Percentiles rank a stretch among this genome's conserved stretches.
phyloP scores from a whole-genome alignment of 2,329 filamentous ascomycete species.

The Penicillium sp. region DNA sequence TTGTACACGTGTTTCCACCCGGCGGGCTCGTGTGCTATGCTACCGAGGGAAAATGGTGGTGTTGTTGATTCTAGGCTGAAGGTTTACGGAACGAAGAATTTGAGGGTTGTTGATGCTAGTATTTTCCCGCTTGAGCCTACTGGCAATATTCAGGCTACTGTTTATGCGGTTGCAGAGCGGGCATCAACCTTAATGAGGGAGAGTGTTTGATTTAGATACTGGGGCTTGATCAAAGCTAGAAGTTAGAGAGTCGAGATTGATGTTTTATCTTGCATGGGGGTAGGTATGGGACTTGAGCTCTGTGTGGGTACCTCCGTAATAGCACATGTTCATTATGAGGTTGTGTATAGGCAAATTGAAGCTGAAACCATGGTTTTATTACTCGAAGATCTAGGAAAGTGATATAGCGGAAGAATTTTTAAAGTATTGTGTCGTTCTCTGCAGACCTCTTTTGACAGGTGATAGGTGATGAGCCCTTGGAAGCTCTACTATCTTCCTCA shows the following conservation, averaged over 20 bases:
- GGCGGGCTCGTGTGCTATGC: constrained; percentile 35
- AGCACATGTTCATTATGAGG: background rate
- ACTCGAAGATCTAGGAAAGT: background rate
- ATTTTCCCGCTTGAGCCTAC: constrained; percentile 36
- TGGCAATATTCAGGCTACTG: constrained; percentile 37
- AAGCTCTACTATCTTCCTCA: background rate
- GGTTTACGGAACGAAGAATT: constrained; percentile 31
- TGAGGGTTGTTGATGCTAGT: constrained; percentile 38
- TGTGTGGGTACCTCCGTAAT: background rate
- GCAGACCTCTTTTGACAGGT: background rate
- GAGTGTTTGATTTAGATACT: no score
- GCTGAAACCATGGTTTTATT: background rate
- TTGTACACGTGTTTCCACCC: constrained; percentile 30
- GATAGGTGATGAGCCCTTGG: background rate
- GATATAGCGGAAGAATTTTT: background rate
- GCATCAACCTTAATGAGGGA: constrained; percentile 27
- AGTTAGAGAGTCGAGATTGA: no score
- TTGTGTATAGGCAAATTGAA: background rate
- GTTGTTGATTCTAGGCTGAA: constrained; percentile 29
- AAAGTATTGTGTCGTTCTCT: background rate
- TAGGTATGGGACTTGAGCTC: background rate
- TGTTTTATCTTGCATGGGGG: no score
- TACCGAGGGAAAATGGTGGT: constrained; percentile 25
- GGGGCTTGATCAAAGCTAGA: no score
- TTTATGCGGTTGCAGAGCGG: constrained; percentile 39